These are phyloP conservation scores for Albophoma yamanashiensis DNA, from an alignment of 2,329 filamentous ascomycete genomes.

Conservation along the genomic window DNA sequence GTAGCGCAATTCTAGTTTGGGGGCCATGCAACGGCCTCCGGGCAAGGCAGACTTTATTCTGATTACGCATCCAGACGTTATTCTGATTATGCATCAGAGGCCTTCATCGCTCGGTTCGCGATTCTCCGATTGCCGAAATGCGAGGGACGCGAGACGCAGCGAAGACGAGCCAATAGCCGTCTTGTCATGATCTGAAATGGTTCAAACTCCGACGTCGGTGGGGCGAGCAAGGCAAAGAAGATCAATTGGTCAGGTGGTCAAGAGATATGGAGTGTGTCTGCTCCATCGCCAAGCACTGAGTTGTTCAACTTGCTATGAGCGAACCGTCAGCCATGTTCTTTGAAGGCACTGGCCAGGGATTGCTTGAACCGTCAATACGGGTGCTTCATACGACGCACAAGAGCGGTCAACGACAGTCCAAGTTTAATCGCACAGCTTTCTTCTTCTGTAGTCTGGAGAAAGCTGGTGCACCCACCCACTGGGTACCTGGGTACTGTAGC, in stretches of 20 bases:
- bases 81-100: neutral
- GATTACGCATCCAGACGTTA: neutral
- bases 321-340: neutral
- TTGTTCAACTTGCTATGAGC: no score
- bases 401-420: neutral
- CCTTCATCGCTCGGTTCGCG: neutral
- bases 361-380: neutral
- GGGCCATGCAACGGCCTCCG: neutral
- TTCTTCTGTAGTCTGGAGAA: neutral
- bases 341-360: neutral
- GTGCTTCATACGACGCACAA: neutral
- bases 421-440: neutral
- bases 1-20: neutral
- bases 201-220: neutral
- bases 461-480: no score
- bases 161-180: neutral
- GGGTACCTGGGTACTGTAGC: no score
- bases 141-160: neutral
- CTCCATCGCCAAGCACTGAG: neutral
- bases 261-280: neutral
- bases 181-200: neutral
- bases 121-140: neutral
- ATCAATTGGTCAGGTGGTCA: neutral
- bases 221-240: neutral
- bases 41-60: neutral